Conservation (phyloP, 768 basidiomycete species). For the Leccinum olivaceopallidum region DNA sequence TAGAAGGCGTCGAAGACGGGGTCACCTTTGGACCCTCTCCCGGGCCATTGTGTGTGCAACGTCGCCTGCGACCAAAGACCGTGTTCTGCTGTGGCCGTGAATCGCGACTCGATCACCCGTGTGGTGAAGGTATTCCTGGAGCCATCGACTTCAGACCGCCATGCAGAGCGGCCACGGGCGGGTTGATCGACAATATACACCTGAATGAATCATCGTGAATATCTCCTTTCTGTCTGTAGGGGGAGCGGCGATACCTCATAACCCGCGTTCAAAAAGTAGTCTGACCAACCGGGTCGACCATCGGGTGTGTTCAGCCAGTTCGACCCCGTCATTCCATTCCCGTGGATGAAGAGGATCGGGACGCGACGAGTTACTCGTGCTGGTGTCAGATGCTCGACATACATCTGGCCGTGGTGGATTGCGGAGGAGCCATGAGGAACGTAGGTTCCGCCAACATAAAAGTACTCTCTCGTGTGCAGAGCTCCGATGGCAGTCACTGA, state of each 20-base stretch:
- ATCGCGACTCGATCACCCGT: slow-evolving; percentile 38
- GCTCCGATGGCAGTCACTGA: slow-evolving; percentile 24
- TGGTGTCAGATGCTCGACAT: slow-evolving; percentile 52
- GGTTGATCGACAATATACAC: slow-evolving; percentile 50
- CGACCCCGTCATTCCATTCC: slow-evolving; percentile 53
- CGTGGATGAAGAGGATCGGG: slow-evolving; percentile 51
- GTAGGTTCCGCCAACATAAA: slow-evolving; percentile 50
- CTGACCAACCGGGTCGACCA: slow-evolving; percentile 56
- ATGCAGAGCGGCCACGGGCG: slow-evolving; percentile 45
- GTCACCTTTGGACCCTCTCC: slow-evolving; percentile 49
- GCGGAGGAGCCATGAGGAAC: slow-evolving; percentile 34
- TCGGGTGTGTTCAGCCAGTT: slow-evolving; percentile 56
- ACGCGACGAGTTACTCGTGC: slow-evolving; percentile 35
- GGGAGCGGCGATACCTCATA: slow-evolving; percentile 41
- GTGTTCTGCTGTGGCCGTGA: slow-evolving; percentile 42
- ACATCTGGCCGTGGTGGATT: slow-evolving; percentile 48
- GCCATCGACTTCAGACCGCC: slow-evolving; percentile 42
- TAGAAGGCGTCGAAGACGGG: slow-evolving; percentile 46
- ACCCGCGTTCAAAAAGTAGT: slow-evolving; percentile 50
- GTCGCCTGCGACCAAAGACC: slow-evolving; percentile 47
- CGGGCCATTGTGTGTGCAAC: slow-evolving; percentile 54
- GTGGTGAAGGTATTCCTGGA: slow-evolving; percentile 32
- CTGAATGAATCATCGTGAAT: slow-evolving; percentile 18
- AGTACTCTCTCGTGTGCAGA: slow-evolving; percentile 46
- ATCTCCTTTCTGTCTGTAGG: neutral